phyloP scores from a whole-genome alignment of 192 early-diverging fungal species.

The Phlyctochytrium planicorne region DNA sequence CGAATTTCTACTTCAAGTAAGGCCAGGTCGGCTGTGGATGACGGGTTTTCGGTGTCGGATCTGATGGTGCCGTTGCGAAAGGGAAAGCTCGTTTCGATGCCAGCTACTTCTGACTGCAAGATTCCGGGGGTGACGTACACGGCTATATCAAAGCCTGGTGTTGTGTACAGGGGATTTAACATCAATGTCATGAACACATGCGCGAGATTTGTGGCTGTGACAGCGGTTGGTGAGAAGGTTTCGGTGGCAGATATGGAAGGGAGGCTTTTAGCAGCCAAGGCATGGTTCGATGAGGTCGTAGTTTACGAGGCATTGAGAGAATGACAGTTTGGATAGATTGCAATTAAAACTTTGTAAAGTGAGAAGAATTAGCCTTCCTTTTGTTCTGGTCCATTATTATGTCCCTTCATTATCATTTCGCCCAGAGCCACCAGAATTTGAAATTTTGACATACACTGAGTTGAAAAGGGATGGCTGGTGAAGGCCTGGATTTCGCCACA shows the following conservation, averaged over 20 bases:
- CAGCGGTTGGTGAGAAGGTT: slow-evolving; percentile 9
- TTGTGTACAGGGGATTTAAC: slow-evolving; percentile 34
- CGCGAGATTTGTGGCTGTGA: slow-evolving; percentile 26
- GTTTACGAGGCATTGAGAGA: slow-evolving; percentile 7
- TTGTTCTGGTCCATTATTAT: no score
- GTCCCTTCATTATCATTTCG: no score
- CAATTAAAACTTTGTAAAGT: no score
- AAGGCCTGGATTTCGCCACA: no score
- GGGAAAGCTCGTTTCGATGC: slow-evolving; percentile 27
- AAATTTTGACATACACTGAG: no score
- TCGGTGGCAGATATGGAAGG: slow-evolving; percentile 17
- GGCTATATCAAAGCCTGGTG: slow-evolving; percentile 29
- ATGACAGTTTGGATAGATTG: no score
- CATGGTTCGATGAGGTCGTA: slow-evolving; percentile 29
- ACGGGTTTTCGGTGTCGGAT: slow-evolving; percentile 29
- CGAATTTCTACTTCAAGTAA: slow-evolving; percentile 4
- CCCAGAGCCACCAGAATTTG: no score
- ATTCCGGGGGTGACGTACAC: slow-evolving; percentile 21
- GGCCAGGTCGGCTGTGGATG: slow-evolving; percentile 3
- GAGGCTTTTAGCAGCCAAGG: slow-evolving; percentile 19
- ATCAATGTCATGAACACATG: slow-evolving; percentile 42
- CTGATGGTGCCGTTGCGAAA: slow-evolving; percentile 34
- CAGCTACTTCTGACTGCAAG: slow-evolving; percentile 25
- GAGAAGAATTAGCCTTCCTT: no score
- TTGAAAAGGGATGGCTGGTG: no score